Percentiles rank a stretch among this genome's conserved stretches.
phyloP scores from a whole-genome alignment of 2,329 filamentous ascomycete genomes.

The Neofusicoccum ribis region DNA sequence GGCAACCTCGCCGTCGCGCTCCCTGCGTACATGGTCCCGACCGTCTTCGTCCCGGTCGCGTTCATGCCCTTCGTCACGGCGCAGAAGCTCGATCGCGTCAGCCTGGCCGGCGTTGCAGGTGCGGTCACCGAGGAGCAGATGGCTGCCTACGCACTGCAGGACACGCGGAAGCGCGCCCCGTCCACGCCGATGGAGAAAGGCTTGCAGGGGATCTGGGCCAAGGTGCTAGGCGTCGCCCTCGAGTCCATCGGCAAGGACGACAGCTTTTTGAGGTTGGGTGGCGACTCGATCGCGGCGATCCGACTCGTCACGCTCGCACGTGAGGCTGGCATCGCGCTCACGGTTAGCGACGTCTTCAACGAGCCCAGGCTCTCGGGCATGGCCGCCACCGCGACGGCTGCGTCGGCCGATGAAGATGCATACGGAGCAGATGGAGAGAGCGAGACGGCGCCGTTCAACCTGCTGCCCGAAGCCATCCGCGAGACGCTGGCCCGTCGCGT shows the following conservation, averaged over 20 bases:
- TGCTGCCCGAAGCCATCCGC: not conserved
- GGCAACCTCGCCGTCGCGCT: too few relatives aligned
- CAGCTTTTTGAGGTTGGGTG: constrained; percentile 34
- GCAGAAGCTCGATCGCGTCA: constrained; percentile 35
- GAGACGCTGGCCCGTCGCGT: not conserved
- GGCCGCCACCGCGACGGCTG: constrained; percentile 21
- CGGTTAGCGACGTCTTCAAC: constrained; percentile 25
- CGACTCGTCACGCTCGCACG: constrained; percentile 21
- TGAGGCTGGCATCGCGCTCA: constrained; percentile 20
- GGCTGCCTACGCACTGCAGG: not conserved
- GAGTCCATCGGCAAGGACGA: not conserved
- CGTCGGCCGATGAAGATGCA: constrained; percentile 13
- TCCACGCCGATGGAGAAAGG: not conserved
- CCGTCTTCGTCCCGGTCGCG: constrained; percentile 38
- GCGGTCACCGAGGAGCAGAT: constrained; percentile 29
- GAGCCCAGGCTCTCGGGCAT: constrained; percentile 24
- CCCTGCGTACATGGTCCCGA: constrained; percentile 43
- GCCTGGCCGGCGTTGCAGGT: constrained; percentile 23
- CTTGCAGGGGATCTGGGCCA: not conserved
- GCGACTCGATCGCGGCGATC: constrained; percentile 38
- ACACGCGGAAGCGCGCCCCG: not conserved
- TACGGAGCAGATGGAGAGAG: constrained; percentile 16
- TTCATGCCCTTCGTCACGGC: constrained; percentile 38
- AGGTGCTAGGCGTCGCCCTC: not conserved
- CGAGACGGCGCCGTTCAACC: too few relatives aligned